A percentile compares a stretch with the other conserved stretches of the same genome.
phyloP scores from a whole-genome alignment of 257 asterid species.

The Scutellaria barbata region DNA sequence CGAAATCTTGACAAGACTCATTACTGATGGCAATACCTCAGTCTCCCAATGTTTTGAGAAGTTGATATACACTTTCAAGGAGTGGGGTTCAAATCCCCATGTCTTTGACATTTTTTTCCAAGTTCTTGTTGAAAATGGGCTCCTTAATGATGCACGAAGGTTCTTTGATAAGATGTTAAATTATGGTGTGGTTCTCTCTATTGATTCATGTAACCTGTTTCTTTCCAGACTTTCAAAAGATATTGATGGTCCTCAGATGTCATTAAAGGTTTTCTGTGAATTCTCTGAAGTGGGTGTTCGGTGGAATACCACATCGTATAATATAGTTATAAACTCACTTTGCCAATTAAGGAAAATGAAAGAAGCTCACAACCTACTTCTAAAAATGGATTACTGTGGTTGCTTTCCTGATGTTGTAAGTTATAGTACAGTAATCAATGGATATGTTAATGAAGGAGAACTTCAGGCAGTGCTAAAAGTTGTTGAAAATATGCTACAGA shows the following conservation, averaged over 20 bases:
- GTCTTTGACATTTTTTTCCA: slow-evolving; percentile 85
- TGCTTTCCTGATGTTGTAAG: slow-evolving; percentile 81
- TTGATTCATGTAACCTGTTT: slow-evolving; percentile 75
- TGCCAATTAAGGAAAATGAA: slow-evolving; percentile 61
- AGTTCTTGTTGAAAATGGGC: slow-evolving; percentile 65
- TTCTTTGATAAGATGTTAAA: slow-evolving; percentile 69
- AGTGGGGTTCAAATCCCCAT: slow-evolving; percentile 83
- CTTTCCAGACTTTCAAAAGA: slow-evolving; percentile 64
- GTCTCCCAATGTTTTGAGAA: slow-evolving; percentile 69
- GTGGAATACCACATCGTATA: slow-evolving; percentile 80
- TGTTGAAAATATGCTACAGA: slow-evolving; percentile 59
- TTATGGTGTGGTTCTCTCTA: slow-evolving; percentile 73
- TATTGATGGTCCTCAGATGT: slow-evolving; percentile 50
- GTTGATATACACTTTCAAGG: slow-evolving; percentile 78
- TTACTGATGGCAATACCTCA: slow-evolving; percentile 42
- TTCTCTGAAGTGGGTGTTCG: slow-evolving; percentile 68
- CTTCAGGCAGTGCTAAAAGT: slow-evolving; percentile 58
- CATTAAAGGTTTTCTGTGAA: slow-evolving; percentile 61
- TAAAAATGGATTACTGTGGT: slow-evolving; percentile 75
- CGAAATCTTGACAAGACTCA: slow-evolving; percentile 58
- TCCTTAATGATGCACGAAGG: slow-evolving; percentile 65
- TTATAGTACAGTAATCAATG: slow-evolving; percentile 80
- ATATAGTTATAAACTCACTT: slow-evolving; percentile 73
- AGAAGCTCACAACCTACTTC: slow-evolving; percentile 80
- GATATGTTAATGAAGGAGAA: slow-evolving; percentile 69